A percentile compares a stretch with the other conserved stretches of the same genome.
Evolutionary conservation across 129 eudicot genomes (phyloP).

Genomic region (Saussurea involucrata): DNA sequence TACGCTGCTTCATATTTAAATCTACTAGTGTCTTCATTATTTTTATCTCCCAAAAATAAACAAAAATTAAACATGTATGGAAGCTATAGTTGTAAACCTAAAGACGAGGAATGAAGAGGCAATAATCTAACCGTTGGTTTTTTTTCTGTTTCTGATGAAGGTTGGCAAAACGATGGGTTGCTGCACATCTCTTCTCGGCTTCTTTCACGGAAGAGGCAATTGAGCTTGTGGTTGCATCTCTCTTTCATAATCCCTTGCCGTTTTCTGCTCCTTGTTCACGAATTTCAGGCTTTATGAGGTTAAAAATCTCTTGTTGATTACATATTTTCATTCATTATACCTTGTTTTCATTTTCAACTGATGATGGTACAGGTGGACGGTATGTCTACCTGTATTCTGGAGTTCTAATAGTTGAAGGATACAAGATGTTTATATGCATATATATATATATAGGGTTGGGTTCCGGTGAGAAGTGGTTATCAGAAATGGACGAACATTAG

Average conservation of each 20-base stretch:
- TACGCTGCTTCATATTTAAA: neutral
- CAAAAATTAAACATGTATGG: neutral
- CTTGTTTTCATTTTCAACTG: neutral
- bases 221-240: slow-evolving; percentile 81
- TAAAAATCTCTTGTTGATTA: neutral
- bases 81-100: neutral
- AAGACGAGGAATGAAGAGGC: neutral
- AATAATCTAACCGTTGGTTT: neutral
- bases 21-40: neutral
- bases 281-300: slow-evolving; percentile 86
- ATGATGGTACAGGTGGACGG: neutral
- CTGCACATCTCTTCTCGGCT: slow-evolving; percentile 89
- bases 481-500: no score
- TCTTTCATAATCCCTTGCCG: slow-evolving; percentile 71
- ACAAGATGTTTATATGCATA: neutral
- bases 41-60: neutral
- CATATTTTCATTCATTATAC: neutral
- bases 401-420: neutral
- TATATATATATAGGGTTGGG: neutral
- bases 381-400: neutral
- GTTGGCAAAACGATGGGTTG: slow-evolving; percentile 91
- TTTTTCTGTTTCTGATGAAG: slow-evolving; percentile 31
- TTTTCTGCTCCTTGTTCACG: slow-evolving; percentile 73
- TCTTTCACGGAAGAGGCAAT: slow-evolving; percentile 63
- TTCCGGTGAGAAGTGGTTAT: no score